Percentiles rank a stretch among this genome's conserved stretches.
These are phyloP conservation scores for Fusarium verrucosum DNA, from an alignment of 2,329 filamentous ascomycete species.

Conservation along the genomic window DNA sequence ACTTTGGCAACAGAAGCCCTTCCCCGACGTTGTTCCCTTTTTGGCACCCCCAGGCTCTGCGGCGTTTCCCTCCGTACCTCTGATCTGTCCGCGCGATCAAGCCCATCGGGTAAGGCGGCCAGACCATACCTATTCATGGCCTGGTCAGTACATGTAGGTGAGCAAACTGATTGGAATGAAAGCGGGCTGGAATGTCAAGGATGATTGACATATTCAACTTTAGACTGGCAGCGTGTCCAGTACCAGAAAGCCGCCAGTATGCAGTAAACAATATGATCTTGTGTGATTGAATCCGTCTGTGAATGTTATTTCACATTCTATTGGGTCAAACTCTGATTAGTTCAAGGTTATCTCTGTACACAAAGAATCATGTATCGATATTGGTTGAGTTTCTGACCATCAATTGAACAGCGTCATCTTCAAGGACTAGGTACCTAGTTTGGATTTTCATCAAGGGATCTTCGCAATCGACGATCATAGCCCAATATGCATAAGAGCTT, in stretches of 20 bases:
- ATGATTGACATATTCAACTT: slow-evolving; percentile 19
- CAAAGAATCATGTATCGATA: not conserved
- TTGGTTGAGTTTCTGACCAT: not conserved
- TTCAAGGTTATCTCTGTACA: not conserved
- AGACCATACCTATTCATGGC: slow-evolving; percentile 30
- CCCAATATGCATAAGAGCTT: slow-evolving; percentile 20
- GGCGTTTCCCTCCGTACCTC: slow-evolving; percentile 18
- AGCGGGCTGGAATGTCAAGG: slow-evolving; percentile 29
- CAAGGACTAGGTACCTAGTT: not conserved
- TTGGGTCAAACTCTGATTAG: not conserved
- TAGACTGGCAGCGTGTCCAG: slow-evolving; percentile 1
- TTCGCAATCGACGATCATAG: slow-evolving; percentile 22
- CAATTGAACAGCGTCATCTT: slow-evolving; percentile 5
- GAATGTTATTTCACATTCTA: not conserved
- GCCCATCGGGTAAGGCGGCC: slow-evolving; percentile 34
- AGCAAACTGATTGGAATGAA: slow-evolving; percentile 40
- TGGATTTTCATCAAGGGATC: slow-evolving; percentile 15
- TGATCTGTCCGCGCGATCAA: slow-evolving; percentile 24
- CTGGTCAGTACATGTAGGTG: slow-evolving; percentile 23
- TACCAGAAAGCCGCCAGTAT: not conserved
- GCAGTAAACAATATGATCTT: not conserved
- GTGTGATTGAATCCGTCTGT: not conserved
- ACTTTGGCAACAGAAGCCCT: slow-evolving; percentile 33
- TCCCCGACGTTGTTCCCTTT: slow-evolving; percentile 23
- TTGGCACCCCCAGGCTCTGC: slow-evolving; percentile 13